A percentile compares a stretch with the other conserved stretches of the same genome.
Conservation (phyloP, 1,284 basidiomycete genomes). For the Mycosarcoma mackinlayi region DNA sequence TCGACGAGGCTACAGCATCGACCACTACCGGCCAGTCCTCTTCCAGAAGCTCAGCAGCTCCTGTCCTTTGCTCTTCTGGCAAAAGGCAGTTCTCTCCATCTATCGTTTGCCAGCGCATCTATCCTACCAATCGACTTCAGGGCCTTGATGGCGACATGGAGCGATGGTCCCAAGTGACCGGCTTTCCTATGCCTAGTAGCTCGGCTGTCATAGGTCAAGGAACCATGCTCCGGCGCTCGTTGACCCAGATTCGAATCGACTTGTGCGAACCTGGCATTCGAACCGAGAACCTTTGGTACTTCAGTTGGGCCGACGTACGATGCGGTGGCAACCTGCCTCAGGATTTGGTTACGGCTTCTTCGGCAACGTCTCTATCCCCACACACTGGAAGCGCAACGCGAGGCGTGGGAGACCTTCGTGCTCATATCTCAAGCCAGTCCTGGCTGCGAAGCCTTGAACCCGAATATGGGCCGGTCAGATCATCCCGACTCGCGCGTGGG, state of each 20-base stretch:
- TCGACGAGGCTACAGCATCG: neutral
- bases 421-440: conserved; percentile 34
- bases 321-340: neutral
- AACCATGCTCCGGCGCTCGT: conserved; percentile 33
- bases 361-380: neutral
- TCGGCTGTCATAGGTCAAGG: conserved; percentile 39
- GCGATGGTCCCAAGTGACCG: conserved; percentile 33
- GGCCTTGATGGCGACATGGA: conserved; percentile 40
- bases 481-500: neutral
- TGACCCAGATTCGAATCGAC: conserved; percentile 35
- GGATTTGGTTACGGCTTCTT: neutral
- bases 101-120: conserved; percentile 42
- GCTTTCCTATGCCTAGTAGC: conserved; percentile 42
- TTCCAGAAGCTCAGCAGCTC: neutral
- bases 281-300: conserved; percentile 41
- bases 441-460: conserved; percentile 34
- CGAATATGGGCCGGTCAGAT: neutral
- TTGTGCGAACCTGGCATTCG: conserved; percentile 46
- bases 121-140: conserved; percentile 43
- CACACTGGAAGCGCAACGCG: neutral
- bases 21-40: neutral
- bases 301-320: conserved; percentile 34
- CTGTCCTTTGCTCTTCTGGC: neutral
- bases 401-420: neutral
- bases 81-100: conserved; percentile 16